Evolutionary conservation across 805 yeast genomes (phyloP).

Genomic region (Hyphopichia homilentoma): DNA sequence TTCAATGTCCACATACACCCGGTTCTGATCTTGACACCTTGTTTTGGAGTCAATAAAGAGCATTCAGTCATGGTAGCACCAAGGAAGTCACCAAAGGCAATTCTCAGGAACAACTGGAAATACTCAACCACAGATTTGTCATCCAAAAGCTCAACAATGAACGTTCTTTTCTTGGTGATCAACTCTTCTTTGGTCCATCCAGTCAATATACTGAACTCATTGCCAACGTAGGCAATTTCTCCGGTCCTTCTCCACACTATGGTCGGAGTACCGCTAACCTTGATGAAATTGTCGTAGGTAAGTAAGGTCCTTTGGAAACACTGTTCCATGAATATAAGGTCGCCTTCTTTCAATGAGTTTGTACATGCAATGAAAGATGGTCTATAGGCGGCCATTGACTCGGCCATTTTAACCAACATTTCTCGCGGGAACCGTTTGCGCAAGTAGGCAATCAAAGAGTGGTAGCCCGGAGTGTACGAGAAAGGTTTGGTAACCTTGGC

Average conservation of each 20-base stretch:
- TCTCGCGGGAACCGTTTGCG: slow-evolving; percentile 64
- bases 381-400: slow-evolving; percentile 83
- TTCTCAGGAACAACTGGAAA: slow-evolving; percentile 76
- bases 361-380: slow-evolving; percentile 94
- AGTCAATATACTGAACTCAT: slow-evolving; percentile 84
- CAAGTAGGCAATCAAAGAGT: slow-evolving; percentile 70
- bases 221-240: slow-evolving; percentile 92
- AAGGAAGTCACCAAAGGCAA: slow-evolving; percentile 86
- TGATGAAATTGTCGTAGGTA: slow-evolving; percentile 82
- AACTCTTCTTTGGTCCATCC: slow-evolving; percentile 83
- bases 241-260: slow-evolving; percentile 95
- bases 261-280: slow-evolving; percentile 88
- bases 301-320: slow-evolving; percentile 89
- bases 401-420: slow-evolving; percentile 77
- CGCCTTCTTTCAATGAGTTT: slow-evolving; percentile 83
- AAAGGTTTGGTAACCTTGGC: slow-evolving; percentile 72
- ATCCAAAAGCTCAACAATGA: slow-evolving; percentile 81
- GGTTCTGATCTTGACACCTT: slow-evolving; percentile 59
- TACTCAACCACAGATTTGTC: slow-evolving; percentile 84
- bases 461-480: slow-evolving; percentile 88
- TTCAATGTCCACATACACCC: slow-evolving; percentile 90
- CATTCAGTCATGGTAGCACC: slow-evolving; percentile 88
- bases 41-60: slow-evolving; percentile 59
- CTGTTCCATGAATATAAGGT: slow-evolving; percentile 91
- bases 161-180: slow-evolving; percentile 57